Evolutionary conservation across 2,329 filamentous ascomycete species (phyloP).

Genomic region (Zasmidium angulare): DNA sequence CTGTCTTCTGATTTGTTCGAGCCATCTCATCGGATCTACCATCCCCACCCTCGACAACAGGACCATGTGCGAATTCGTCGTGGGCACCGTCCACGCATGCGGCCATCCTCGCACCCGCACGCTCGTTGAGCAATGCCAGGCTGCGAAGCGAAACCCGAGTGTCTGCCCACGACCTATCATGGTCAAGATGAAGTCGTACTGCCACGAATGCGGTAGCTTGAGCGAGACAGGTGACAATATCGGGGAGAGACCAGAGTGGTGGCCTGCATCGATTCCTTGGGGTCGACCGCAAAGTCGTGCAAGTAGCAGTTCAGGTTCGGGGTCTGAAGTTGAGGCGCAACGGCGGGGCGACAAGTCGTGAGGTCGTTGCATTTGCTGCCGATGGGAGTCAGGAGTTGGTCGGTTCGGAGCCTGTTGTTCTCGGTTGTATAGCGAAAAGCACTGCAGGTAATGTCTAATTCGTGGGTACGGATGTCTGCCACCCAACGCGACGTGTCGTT

Average conservation of each 20-base stretch:
- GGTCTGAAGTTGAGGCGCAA: not conserved
- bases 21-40: not conserved
- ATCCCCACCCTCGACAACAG: not conserved
- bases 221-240: not conserved
- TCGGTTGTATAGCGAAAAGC: no score
- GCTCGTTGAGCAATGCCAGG: not conserved
- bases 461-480: no score
- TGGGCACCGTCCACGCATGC: constrained; percentile 10
- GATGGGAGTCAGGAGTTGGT: no score
- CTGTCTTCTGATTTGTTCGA: not conserved
- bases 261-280: constrained; percentile 6
- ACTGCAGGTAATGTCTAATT: no score
- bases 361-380: not conserved
- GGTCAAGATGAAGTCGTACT: not conserved
- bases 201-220: not conserved
- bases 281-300: not conserved
- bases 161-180: not conserved
- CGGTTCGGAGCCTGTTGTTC: no score
- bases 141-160: not conserved
- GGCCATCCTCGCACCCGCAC: constrained; percentile 13
- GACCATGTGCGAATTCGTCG: constrained; percentile 12
- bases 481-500: no score
- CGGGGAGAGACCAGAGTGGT: constrained; percentile 1
- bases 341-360: not conserved
- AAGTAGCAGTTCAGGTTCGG: not conserved